Evolutionary conservation across 495 filamentous ascomycete species (phyloP).

Genomic region (Tuber calosporum): DNA sequence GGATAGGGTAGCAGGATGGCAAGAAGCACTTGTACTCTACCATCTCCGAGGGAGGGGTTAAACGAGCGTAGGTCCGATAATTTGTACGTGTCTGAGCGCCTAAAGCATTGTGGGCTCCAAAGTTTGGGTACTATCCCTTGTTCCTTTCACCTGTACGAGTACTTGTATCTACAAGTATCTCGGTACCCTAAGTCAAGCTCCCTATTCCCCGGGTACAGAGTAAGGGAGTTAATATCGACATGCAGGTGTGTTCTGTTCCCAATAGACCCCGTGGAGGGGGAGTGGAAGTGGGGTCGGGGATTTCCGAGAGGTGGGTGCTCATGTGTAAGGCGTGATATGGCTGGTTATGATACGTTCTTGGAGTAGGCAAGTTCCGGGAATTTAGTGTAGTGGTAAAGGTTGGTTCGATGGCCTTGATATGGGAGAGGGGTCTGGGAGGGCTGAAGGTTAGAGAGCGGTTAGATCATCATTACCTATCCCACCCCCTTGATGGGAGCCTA

Average conservation of each 20-base stretch:
- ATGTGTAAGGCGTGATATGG: not conserved
- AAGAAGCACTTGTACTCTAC: too few relatives aligned
- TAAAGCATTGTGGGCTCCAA: not conserved
- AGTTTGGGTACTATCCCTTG: not conserved
- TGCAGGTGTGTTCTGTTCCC: not conserved
- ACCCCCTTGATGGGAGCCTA: not conserved
- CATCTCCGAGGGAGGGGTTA: too few relatives aligned
- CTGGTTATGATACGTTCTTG: not conserved
- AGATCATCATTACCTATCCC: not conserved
- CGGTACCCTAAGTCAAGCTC: not conserved
- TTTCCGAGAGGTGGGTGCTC: not conserved
- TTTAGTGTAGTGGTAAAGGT: not conserved
- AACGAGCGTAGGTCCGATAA: not conserved
- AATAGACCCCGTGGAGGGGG: not conserved
- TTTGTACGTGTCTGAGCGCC: not conserved
- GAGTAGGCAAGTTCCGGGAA: not conserved
- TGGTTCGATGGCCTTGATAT: not conserved
- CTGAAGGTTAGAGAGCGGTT: not conserved
- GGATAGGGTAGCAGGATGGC: not conserved
- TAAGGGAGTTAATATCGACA: not conserved
- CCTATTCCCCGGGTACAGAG: not conserved
- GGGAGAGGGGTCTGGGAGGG: not conserved
- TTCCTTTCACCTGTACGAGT: not conserved
- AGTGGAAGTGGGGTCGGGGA: not conserved
- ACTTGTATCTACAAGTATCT: too few relatives aligned